These are phyloP conservation scores for Penicillium crystallinum DNA, from an alignment of 495 filamentous ascomycete species.

Conservation along the genomic window DNA sequence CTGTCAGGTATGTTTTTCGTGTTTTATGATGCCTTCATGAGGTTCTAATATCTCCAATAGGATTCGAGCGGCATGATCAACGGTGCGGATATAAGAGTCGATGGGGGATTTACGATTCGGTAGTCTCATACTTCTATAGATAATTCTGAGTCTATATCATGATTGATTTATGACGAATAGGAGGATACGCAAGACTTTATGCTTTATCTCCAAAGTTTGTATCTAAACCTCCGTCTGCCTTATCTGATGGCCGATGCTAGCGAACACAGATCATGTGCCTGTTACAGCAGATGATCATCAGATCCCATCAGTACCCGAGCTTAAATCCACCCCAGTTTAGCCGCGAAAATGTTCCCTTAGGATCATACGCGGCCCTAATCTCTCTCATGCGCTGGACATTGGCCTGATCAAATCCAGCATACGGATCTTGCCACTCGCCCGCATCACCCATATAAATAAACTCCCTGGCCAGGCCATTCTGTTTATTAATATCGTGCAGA, in stretches of 20 bases:
- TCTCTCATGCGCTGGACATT: constrained; percentile 28
- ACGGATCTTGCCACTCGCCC: constrained; percentile 34
- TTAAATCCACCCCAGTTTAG: constrained; percentile 28
- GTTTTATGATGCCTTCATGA: neutral
- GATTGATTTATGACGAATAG: no score
- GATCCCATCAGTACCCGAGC: neutral
- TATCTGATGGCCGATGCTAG: no score
- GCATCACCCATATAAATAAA: constrained; percentile 38
- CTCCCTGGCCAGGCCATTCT: constrained; percentile 14
- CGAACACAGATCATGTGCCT: no score
- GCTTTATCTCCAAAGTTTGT: no score
- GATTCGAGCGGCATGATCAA: constrained; percentile 44
- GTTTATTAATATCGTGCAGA: constrained; percentile 3
- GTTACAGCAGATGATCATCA: neutral
- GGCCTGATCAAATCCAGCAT: constrained; percentile 30
- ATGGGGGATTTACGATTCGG: constrained; percentile 38
- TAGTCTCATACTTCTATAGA: no score
- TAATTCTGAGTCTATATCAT: no score
- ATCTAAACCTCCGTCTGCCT: no score
- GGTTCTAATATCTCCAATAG: constrained; percentile 16
- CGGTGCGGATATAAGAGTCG: constrained; percentile 39
- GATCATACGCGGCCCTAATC: constrained; percentile 35
- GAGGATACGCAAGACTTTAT: no score
- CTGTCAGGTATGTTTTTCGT: constrained; percentile 24
- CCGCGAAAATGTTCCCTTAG: constrained; percentile 13